Evolutionary conservation across 345 rosid genomes (phyloP), one percentile per base, ranked within the genome.

Genomic region (Nephelium lappaceum): DNA sequence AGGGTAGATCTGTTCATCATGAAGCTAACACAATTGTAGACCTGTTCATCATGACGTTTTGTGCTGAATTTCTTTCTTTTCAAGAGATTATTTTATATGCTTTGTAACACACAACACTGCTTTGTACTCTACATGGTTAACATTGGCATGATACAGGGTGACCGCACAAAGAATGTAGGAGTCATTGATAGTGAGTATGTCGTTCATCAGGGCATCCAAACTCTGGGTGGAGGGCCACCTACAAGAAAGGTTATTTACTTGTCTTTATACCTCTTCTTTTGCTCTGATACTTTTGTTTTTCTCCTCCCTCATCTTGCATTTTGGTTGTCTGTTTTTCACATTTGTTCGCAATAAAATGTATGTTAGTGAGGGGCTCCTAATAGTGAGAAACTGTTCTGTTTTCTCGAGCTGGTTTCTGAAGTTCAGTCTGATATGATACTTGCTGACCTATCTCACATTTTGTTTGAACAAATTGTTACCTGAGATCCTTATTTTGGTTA

Each of bases 191-290:
- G 93, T 1, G 98, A 97, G 85, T 97, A 91, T 75, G 83, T 97
- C 60, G 83, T 94, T 81, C 99, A 97, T 83, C 84, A 88, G 83
- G 97, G 97, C 43, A 97, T 94, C 84, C 95, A 93, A 81, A 90
- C 95, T 68, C 81, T 93, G 79, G 99, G 99, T 61, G 98, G 94
- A 53, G 89, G 77, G 65, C 82, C 79, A 18, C 74, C 89, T 18
- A 77, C 68, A 12, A 87, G 77, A 77, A 89, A 91, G 94, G 98
- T 89, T 57, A 66, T 70, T 58, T 57, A 14, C 67, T 70, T 58
- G 2, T 11, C 31, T 53, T 51, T n/a, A 60, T 19, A n/a, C 64
- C 65, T 45, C n/a, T 11, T 38, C 55, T 41, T 66, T 23, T 49
- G 18, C 43, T 58, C 60, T 65, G 58, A 55, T 10, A 42, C 42